Evolutionary conservation across 768 basidiomycete species (phyloP).

Genomic region (Boletus eberwhitei): DNA sequence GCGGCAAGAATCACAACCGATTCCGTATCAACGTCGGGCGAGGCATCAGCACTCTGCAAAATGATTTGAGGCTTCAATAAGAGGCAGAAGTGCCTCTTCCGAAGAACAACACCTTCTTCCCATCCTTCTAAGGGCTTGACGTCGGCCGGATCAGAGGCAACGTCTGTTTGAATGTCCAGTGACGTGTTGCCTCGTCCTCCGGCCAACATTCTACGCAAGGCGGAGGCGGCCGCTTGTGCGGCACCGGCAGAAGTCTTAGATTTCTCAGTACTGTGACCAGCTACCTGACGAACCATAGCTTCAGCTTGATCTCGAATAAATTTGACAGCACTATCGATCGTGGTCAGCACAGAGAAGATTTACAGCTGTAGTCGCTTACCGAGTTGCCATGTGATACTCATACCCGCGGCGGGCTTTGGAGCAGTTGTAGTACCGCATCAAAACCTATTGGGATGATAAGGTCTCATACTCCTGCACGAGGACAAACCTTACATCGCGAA

Average conservation of each 20-base stretch:
- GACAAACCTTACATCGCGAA: conserved; percentile 64
- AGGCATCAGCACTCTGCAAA: conserved; percentile 54
- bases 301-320: conserved; percentile 84
- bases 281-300: conserved; percentile 24
- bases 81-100: conserved; percentile 77
- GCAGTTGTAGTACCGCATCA: conserved; percentile 86
- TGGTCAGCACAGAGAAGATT: conserved; percentile 7
- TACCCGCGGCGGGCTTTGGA: conserved; percentile 70
- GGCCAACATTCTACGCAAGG: conserved; percentile 60
- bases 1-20: conserved; percentile 74
- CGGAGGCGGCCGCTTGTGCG: conserved; percentile 65
- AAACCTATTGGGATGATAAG: conserved; percentile 49
- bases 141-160: conserved; percentile 31
- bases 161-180: conserved; percentile 35
- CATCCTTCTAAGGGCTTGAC: conserved; percentile 67
- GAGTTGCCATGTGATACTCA: conserved; percentile 86
- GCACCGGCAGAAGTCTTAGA: conserved; percentile 36
- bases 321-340: conserved; percentile 62
- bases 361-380: conserved; percentile 42
- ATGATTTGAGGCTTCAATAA: conserved; percentile 90
- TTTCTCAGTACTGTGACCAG: conserved; percentile 22
- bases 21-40: conserved; percentile 33
- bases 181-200: conserved; percentile 49
- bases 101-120: conserved; percentile 65
- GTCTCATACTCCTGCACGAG: background rate